Evolutionary conservation across 257 asterid species (phyloP), one percentile per base, ranked within the genome.

Genomic region (Phtheirospermum japonicum): DNA sequence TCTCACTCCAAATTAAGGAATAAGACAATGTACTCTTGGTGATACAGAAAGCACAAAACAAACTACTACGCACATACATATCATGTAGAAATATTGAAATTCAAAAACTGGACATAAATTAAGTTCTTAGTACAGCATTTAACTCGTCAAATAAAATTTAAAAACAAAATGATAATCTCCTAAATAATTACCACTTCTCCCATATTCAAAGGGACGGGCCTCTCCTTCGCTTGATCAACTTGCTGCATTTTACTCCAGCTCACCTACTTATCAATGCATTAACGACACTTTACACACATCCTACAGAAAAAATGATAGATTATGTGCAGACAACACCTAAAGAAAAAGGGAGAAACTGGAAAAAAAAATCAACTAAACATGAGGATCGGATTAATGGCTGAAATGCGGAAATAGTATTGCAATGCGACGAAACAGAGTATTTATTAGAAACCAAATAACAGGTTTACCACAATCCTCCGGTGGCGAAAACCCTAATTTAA

Each of bases 151-250:
- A 37, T 5, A 33, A 43, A 33, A 5, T n/a, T n/a, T n/a, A 30
- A n/a, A 9, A 0, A 34, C 14, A 45, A n/a, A n/a, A 9, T 19
- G 17, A 3, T n/a, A 30, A 55, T 30, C 10, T 61, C 57, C 57
- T 7, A 61, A 56, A 62, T 13, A 43, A 5, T 67, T 72, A 78
- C 83, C 83, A 75, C 76, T 72, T 78, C 76, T 65, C 72, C 80
- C 67, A 57, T 65, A 32, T 51, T 80, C 74, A 73, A 68, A 28
- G 75, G 70, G 16, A 34, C 23, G 12, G 67, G 64, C 71, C 62
- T 70, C 39, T 73, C 85, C 74, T 73, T 79, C 40, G 55, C 67
- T 76, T 73, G 85, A 67, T 68, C 85, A 61, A 76, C 65, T 63
- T 70, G 79, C 63, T 75, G 79, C 81, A 79, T 79, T 64, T 72